Percentiles rank a stretch among this genome's conserved stretches.
Evolutionary conservation across 129 eudicot species (phyloP).

Genomic region (Pseudognaphalium luteoalbum): DNA sequence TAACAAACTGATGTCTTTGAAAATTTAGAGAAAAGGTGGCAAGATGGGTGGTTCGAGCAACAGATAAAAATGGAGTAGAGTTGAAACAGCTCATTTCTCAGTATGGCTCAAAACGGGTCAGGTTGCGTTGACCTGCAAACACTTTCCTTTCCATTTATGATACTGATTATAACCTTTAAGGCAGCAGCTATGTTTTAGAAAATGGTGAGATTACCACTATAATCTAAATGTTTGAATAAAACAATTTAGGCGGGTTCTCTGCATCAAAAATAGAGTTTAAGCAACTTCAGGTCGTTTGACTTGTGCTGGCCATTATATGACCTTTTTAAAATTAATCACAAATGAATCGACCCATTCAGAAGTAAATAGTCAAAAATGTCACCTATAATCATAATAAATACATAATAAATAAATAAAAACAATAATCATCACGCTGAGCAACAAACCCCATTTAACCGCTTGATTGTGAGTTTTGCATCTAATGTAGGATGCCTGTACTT

Average conservation of each 20-base stretch:
- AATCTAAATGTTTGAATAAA: not conserved
- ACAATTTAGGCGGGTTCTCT: not conserved
- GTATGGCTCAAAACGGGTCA: not conserved
- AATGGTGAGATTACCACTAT: not conserved
- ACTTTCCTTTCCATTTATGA: not conserved
- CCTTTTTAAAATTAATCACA: not conserved
- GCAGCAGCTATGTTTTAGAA: not conserved
- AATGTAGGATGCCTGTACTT: conserved; percentile 84
- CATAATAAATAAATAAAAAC: not conserved
- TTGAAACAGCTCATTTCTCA: not conserved
- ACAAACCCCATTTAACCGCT: conserved; percentile 88
- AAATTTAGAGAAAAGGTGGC: not conserved
- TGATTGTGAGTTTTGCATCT: conserved; percentile 86
- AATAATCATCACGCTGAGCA: conserved; percentile 6
- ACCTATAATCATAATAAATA: not conserved
- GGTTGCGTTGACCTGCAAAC: not conserved
- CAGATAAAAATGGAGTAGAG: not conserved
- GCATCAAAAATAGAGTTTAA: not conserved
- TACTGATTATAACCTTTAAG: not conserved
- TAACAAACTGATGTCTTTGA: not conserved
- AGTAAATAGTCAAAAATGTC: not conserved
- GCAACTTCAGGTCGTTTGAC: not conserved
- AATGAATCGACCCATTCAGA: not conserved
- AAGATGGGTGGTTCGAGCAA: not conserved
- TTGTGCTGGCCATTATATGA: not conserved